phyloP scores from a whole-genome alignment of 345 rosid species.

The Noccaea bulbosa region DNA sequence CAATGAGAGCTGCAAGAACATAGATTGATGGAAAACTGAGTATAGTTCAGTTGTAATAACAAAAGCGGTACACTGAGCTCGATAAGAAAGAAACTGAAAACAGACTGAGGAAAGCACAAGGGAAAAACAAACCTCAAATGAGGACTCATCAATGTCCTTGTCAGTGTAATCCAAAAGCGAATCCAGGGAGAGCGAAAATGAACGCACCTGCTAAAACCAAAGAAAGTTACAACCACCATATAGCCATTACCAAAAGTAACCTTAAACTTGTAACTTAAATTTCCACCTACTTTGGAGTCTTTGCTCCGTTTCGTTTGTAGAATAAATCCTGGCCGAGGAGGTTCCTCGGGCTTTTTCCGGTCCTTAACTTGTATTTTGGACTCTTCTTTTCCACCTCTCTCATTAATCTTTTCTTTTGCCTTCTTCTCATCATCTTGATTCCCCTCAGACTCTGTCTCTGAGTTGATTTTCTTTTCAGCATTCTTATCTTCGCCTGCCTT shows the following conservation, averaged over 20 bases:
- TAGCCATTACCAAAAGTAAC: slow-evolving; percentile 11
- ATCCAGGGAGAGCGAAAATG: slow-evolving; percentile 84
- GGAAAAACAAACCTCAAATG: slow-evolving; percentile 71
- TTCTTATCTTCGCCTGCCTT: slow-evolving; percentile 44
- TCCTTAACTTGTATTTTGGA: slow-evolving; percentile 62
- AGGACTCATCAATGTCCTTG: slow-evolving; percentile 87
- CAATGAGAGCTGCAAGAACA: slow-evolving; percentile 74
- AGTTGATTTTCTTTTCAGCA: slow-evolving; percentile 49
- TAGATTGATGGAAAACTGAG: slow-evolving; percentile 12
- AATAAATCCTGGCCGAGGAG: slow-evolving; percentile 84
- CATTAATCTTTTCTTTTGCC: slow-evolving; percentile 53
- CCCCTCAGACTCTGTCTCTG: slow-evolving; percentile 49
- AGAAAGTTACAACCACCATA: slow-evolving; percentile 11
- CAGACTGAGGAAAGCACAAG: slow-evolving; percentile 10
- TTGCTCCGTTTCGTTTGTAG: slow-evolving; percentile 63
- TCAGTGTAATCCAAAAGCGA: slow-evolving; percentile 92
- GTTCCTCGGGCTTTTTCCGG: slow-evolving; percentile 76
- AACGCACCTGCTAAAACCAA: slow-evolving; percentile 61
- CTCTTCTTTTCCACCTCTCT: slow-evolving; percentile 54
- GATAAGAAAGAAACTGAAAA: slow-evolving; percentile 17
- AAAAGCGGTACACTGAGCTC: slow-evolving; percentile 16
- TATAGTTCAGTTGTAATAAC: slow-evolving; percentile 17
- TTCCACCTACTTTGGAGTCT: slow-evolving; percentile 68
- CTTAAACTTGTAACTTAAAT: slow-evolving; percentile 9
- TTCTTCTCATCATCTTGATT: slow-evolving; percentile 48